These are phyloP conservation scores for Sideroxylon spinosum DNA, from an alignment of 179 eudicot species.

Conservation along the genomic window DNA sequence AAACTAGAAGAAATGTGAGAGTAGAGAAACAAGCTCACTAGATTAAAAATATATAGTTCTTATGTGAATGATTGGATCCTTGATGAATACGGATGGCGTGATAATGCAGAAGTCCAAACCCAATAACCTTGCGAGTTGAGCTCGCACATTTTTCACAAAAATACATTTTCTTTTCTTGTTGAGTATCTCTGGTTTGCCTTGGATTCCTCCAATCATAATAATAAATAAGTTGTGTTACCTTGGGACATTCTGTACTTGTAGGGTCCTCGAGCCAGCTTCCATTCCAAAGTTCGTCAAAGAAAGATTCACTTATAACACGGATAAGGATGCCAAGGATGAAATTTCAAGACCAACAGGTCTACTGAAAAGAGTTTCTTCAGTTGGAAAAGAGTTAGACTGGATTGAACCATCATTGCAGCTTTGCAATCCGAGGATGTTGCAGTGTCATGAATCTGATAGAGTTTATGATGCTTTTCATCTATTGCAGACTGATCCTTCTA, in stretches of 20 bases:
- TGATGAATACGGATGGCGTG: background rate
- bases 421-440: constrained; percentile 28
- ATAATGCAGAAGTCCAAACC: too few species aligned
- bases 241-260: constrained; percentile 19
- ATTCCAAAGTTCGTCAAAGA: constrained; percentile 15
- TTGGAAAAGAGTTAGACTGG: constrained; percentile 51
- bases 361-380: constrained; percentile 28
- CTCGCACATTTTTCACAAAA: too few species aligned
- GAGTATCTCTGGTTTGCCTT: background rate
- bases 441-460: constrained; percentile 32
- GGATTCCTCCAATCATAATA: background rate
- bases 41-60: too few species aligned
- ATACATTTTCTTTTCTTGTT: background rate
- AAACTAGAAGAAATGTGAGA: too few species aligned
- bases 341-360: constrained; percentile 12
- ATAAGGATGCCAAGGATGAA: constrained; percentile 18
- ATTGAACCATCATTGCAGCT: constrained; percentile 57
- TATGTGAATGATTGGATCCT: too few species aligned
- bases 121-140: too few species aligned
- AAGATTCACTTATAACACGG: constrained; percentile 19
- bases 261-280: constrained; percentile 40
- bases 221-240: background rate
- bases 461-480: constrained; percentile 73
- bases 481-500: constrained; percentile 55
- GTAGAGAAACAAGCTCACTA: background rate